Evolutionary conservation across 2,329 filamentous ascomycete species (phyloP).

Genomic region (Tolypocladium cylindrosporum): DNA sequence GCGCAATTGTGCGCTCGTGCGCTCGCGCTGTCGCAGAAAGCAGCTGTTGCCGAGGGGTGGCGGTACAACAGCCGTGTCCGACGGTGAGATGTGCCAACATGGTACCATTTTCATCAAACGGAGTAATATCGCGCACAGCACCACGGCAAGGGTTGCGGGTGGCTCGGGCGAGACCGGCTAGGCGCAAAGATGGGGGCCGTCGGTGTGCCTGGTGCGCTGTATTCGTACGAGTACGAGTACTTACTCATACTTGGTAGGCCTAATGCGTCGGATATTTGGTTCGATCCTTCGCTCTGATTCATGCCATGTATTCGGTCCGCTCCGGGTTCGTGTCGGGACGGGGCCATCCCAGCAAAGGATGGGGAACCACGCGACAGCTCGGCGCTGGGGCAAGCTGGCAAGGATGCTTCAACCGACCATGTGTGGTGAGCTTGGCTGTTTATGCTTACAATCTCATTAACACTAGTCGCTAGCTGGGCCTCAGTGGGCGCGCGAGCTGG

Average conservation of each 20-base stretch:
- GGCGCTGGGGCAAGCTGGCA: background rate
- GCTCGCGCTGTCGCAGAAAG: background rate
- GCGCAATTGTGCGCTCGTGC: background rate
- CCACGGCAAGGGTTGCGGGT: background rate
- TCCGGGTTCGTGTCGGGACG: background rate
- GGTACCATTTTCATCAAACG: background rate
- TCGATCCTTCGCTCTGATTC: background rate
- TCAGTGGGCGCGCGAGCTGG: background rate
- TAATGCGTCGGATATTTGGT: background rate
- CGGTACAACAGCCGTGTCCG: background rate
- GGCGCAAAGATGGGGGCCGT: background rate
- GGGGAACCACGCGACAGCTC: background rate
- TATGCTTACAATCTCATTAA: background rate
- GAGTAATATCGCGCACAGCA: background rate
- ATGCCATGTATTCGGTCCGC: background rate
- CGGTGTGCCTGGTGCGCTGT: background rate
- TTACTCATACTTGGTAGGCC: too few relatives aligned
- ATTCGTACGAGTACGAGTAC: too few relatives aligned
- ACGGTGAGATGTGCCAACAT: background rate
- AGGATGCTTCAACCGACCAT: background rate
- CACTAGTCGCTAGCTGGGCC: background rate
- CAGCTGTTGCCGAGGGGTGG: background rate
- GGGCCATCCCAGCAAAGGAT: background rate
- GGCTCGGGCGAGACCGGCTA: background rate
- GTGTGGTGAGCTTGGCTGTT: background rate